Evolutionary conservation across 345 rosid genomes (phyloP), one percentile per base, ranked within the genome.

Genomic region (Sisymbrium irio): DNA sequence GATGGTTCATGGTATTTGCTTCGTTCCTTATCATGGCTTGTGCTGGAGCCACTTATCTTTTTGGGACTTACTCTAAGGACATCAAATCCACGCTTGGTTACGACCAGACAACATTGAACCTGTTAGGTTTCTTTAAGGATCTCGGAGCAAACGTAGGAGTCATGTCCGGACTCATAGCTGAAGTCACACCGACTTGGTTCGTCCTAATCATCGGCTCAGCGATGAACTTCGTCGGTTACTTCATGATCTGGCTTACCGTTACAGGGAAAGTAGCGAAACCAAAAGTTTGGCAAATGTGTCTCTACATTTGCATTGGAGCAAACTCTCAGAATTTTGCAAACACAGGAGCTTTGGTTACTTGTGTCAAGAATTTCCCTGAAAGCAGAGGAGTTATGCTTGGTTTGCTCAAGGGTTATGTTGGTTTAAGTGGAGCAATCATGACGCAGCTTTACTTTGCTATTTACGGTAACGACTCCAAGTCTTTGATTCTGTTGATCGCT

Each of bases 1-100:
- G 98, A 78, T 92, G 96, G 98, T 92, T 92, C 77, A 82, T 90
- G n/a, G 88, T 90, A 12, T 92, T 88, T 74, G 98, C 96, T 1
- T 85, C 98, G 0, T 92, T 90, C 80, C 78, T 92, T 55, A 84
- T 92, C 73, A 92, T 92, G 98, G 85, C 90, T 9, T 93, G 96
- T 18, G 94, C 98, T 14, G 96, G 98, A 4, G 95, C 91, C 9
- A 92, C 98, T 0, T 90, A 92, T 80, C 82, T 92, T 0, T 92
- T 92, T 35, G 90, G 95, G 0, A 86, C 88, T 9, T 92, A 92
- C 83, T 92, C 98, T 17, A 88, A 88, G 72, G 85, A 82, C 17
- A 92, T 92, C 69, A 92, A 92, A 66, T 47, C 87, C 0, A 58
- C 86, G 1, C 92, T 93, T 9, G 96, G 97, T 27, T 90, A 93